phyloP scores from a whole-genome alignment of 1,284 basidiomycete species.

The Irpex sp. region DNA sequence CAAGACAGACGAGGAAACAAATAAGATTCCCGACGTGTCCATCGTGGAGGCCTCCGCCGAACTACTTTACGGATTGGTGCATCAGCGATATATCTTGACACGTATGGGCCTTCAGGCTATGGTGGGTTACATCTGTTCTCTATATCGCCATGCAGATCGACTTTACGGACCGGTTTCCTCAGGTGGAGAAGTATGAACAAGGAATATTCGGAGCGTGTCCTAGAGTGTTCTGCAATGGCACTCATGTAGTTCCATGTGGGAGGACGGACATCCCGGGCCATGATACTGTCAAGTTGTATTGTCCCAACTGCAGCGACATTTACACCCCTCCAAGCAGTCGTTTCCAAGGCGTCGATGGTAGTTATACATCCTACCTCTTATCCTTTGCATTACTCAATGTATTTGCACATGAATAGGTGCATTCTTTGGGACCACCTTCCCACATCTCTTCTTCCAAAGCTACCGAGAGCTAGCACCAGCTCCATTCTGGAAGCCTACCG shows the following conservation, averaged over 20 bases:
- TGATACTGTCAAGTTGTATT: conserved; percentile 98
- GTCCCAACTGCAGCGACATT: conserved; percentile 97
- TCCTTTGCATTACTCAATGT: not conserved
- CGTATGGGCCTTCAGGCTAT: conserved; percentile 91
- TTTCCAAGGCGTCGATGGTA: conserved; percentile 95
- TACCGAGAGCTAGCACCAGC: conserved; percentile 88
- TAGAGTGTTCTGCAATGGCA: conserved; percentile 88
- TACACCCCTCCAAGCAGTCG: conserved; percentile 94
- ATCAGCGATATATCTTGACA: conserved; percentile 96
- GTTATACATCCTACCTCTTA: conserved; percentile 1
- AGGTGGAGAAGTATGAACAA: conserved; percentile 96
- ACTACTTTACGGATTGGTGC: conserved; percentile 94
- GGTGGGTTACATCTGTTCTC: conserved; percentile 43
- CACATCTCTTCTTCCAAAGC: conserved; percentile 96
- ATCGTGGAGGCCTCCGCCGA: conserved; percentile 98
- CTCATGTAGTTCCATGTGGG: conserved; percentile 92
- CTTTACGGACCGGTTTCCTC: conserved; percentile 10
- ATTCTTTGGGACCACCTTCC: conserved; percentile 98
- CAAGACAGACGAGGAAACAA: conserved; percentile 80
- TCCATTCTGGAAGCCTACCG: conserved; percentile 72
- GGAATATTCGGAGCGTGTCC: conserved; percentile 94
- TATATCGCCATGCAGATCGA: not conserved
- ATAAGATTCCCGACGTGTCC: conserved; percentile 90
- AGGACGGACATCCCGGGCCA: conserved; percentile 95
- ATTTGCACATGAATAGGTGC: conserved; percentile 56